Base-by-base conservation (phyloP, 768 basidiomycete species). In the Rhizopogon sp. region DNA sequence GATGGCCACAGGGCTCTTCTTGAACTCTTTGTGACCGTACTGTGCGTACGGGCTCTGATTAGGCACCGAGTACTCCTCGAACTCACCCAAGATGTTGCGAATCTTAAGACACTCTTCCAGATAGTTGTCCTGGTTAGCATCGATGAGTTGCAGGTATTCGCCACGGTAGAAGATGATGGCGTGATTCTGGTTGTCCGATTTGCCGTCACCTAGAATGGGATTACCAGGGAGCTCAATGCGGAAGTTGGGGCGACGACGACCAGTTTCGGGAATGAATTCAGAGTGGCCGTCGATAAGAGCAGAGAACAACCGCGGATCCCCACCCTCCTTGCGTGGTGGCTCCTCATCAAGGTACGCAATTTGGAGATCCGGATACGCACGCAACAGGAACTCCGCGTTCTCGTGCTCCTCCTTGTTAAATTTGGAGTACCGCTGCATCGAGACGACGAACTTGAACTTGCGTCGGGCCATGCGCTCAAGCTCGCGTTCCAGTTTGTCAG, bases 331-430 rank as follows among this genome's bases (percentile, higher is more conserved):
- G 62, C 88, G 79, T 2, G 93, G 80, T 2, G 92, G 84, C 69
- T 98, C 97, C 73, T 98, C 95, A 69, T 99, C 97, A 40, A 99
- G 80, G 70, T 98, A 99, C 1, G 97, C 97, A 66, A 99, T 98
- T 72, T 98, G 95, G 40, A 99, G 79, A 72, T 99, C 97, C 13
- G 97, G 97, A 69, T 99, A 99, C 8, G 97, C 97, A 43, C 97
- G 90, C 22, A 98, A 76, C 52, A 99, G 72, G 74, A 99, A 99
- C 72, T 99, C 97, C 39, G 95, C 94, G 68, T 99, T 99, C 77
- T 98, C 97, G 56, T 94, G 87, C 70, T 99, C 97, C 72, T 98
- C 97, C 77, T 95, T 94, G 81, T 93, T 97, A 80, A 99, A 99
- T 74, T 98, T 98, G 63, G 93, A 91, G 73, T 97, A 98, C 33